Percentiles rank a stretch among this genome's conserved stretches.
Evolutionary conservation across 306 rosid species (phyloP).

Genomic region (Lithocarpus polystachyus): DNA sequence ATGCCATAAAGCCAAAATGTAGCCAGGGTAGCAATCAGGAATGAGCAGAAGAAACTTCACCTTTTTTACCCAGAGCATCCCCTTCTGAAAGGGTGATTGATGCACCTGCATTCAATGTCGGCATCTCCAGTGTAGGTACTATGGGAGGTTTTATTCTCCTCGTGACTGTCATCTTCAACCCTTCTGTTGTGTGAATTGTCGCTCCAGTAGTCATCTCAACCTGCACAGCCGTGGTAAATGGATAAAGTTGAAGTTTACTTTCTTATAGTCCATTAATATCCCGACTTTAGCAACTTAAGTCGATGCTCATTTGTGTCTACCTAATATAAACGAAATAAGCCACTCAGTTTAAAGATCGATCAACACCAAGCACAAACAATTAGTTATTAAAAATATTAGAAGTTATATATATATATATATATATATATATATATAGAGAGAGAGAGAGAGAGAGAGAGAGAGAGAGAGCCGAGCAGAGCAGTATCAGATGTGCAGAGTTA

Average conservation of each 20-base stretch:
- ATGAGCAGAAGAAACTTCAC: conserved; percentile 46
- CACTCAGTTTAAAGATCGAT: not conserved
- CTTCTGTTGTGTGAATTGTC: conserved; percentile 91
- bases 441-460: no score
- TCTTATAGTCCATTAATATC: not conserved
- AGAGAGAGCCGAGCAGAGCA: not conserved
- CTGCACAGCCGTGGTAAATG: conserved; percentile 37
- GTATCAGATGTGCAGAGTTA: not conserved
- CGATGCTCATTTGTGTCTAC: not conserved
- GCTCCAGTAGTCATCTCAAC: conserved; percentile 97
- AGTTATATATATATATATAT: no score
- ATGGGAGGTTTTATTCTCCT: conserved; percentile 74
- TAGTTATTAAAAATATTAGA: no score
- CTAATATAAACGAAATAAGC: not conserved
- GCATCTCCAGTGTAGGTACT: conserved; percentile 61
- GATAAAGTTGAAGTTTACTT: conserved; percentile 2
- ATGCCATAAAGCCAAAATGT: not conserved
- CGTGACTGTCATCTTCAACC: conserved; percentile 83
- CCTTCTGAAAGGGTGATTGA: conserved; percentile 34
- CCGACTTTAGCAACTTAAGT: not conserved
- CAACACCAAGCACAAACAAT: no score
- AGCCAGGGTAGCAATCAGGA: conserved; percentile 24
- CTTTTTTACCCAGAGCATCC: conserved; percentile 48
- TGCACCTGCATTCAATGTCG: conserved; percentile 45
- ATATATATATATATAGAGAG: no score